phyloP scores from a whole-genome alignment of 768 basidiomycete species.

The Suillus discolor region DNA sequence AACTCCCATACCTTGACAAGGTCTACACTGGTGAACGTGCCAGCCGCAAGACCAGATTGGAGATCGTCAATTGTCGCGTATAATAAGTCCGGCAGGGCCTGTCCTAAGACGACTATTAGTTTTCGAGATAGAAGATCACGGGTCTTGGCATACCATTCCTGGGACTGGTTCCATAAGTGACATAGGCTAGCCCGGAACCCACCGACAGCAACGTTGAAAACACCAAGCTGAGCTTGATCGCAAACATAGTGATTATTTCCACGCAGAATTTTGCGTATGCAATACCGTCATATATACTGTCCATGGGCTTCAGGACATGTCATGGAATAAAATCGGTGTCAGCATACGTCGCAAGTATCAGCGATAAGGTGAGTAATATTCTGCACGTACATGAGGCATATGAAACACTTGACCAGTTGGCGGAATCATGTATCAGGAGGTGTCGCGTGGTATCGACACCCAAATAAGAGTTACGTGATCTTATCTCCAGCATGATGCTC shows the following conservation, averaged over 20 bases:
- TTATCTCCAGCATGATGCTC: not conserved
- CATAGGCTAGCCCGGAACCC: not conserved
- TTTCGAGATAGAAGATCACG: not conserved
- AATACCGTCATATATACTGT: not conserved
- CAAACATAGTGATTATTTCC: not conserved
- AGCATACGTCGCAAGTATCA: not conserved
- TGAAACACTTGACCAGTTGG: constrained; percentile 2
- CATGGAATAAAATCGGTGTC: not conserved
- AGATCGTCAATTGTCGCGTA: constrained; percentile 5
- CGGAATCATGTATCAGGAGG: not conserved
- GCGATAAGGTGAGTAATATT: constrained; percentile 9
- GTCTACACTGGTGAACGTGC: constrained; percentile 4
- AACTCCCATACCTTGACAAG: not conserved
- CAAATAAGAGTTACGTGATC: constrained; percentile 1
- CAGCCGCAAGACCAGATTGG: constrained; percentile 1
- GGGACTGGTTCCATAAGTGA: constrained; percentile 5
- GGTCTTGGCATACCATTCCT: constrained; percentile 3
- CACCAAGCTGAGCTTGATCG: not conserved
- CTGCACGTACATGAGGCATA: not conserved
- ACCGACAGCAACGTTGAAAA: constrained; percentile 1
- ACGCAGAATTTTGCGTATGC: too few relatives aligned
- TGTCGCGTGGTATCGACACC: not conserved
- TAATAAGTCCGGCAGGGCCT: constrained; percentile 4
- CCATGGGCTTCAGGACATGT: not conserved
- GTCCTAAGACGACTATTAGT: not conserved